phyloP scores from a whole-genome alignment of 345 rosid genomes.

The Eucalyptus polybractea region DNA sequence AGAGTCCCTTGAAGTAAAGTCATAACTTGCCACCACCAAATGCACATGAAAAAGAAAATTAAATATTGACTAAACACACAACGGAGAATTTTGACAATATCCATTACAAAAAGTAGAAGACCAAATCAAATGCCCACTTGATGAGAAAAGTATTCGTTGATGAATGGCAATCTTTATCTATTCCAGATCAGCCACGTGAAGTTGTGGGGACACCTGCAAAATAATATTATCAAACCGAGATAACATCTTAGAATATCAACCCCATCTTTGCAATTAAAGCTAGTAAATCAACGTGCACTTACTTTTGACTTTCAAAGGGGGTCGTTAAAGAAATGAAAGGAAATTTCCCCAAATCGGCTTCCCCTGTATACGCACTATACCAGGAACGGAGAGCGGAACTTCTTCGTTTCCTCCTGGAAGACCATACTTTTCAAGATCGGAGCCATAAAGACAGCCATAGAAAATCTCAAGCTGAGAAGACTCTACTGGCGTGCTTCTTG shows the following conservation, averaged over 20 bases:
- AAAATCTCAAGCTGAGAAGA: not conserved
- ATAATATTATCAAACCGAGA: too few species aligned
- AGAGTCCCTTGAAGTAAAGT: accelerated
- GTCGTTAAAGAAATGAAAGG: not conserved
- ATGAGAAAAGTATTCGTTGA: not conserved
- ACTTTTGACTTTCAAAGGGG: not conserved
- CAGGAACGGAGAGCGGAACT: not conserved
- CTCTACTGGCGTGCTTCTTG: not conserved
- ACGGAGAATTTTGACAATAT: not conserved
- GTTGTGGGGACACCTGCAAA: not conserved
- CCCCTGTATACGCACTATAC: not conserved
- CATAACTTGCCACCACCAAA: not conserved
- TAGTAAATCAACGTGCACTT: not conserved
- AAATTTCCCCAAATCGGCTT: not conserved
- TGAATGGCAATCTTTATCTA: too few species aligned
- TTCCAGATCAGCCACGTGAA: not conserved
- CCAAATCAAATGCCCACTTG: not conserved
- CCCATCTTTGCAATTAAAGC: not conserved
- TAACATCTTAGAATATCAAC: not conserved
- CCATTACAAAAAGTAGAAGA: too few species aligned
- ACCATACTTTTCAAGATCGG: not conserved
- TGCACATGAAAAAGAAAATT: not conserved
- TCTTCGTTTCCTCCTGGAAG: not conserved
- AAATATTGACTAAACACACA: not conserved
- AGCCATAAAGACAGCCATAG: not conserved